Evolutionary conservation across 495 filamentous ascomycete species (phyloP), one percentile per base, ranked within the genome.

Genomic region (Lasiosphaeris hirsuta): DNA sequence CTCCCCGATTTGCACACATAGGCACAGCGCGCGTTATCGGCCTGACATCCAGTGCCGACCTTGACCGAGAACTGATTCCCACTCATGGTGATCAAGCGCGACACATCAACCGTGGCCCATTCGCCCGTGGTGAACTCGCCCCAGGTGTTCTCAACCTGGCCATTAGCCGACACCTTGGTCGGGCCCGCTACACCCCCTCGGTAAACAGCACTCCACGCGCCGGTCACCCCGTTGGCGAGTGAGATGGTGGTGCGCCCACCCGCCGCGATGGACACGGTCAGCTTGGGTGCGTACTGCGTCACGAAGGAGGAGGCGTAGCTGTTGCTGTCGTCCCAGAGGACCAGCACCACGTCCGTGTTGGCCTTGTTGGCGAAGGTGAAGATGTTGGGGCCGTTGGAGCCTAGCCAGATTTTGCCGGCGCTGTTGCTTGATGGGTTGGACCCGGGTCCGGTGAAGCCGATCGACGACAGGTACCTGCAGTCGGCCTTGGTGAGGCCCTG

Each of bases 121-220:
- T 38, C 7, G 38, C 56, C 59, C 4, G 54, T 63, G 30, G 64
- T 71, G 59, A 62, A 61, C 59, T 73, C 70, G 23, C 60, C 56
- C 69, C 69, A 71, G 10, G 64, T 70, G 53, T 73, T 66, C 54
- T 46, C 40, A 43, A 71, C 45, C 44, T 62, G 61, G 23, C 67
- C 70, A 39, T 57, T 37, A 44, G 19, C 17, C 13, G 53, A 40
- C 33, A 61, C 38, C 11, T 14, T 43, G 10, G 59, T 61, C 11
- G 4, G 7, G 15, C 23, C 23, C 23, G 23, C 23, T 5, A 30
- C 23, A 5, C 23, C 23, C 41, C 34, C 45, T 8, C 48, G 11
- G 41, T 52, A 52, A 10, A 61, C 15, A 34, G 43, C 42, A 1
- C 45, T 45, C 34, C 45, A 61, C 9, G 39, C 59, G 18, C 59